Percentiles rank a stretch among this genome's conserved stretches.
Conservation (phyloP, 768 basidiomycete genomes). For the Amanita phalloides region DNA sequence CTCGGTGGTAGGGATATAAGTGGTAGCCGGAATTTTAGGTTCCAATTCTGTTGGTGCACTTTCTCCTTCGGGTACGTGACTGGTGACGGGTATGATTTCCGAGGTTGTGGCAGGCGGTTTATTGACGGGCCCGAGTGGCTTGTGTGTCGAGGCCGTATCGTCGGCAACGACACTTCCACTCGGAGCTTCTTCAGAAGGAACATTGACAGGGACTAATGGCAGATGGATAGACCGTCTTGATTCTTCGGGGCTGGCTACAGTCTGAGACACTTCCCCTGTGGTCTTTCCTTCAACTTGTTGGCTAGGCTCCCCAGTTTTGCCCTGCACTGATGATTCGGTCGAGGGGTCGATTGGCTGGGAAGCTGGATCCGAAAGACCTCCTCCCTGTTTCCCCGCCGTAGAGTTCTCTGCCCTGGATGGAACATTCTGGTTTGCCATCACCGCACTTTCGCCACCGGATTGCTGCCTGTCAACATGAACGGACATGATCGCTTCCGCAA, state of each 20-base stretch:
- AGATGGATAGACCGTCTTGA: not conserved
- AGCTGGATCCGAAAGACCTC: not conserved
- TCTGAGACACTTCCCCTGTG: not conserved
- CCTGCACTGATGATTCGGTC: not conserved
- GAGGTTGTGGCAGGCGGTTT: not conserved
- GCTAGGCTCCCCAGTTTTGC: not conserved
- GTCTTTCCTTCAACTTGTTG: not conserved
- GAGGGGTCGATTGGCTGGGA: not conserved
- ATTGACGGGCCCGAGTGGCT: not conserved
- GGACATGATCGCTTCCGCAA: not conserved
- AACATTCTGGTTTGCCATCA: not conserved
- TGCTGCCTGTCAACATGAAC: conserved; percentile 2
- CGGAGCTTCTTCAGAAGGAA: not conserved
- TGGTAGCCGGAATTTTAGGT: not conserved
- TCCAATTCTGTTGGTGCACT: not conserved
- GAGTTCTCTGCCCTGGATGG: not conserved
- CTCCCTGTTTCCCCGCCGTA: not conserved
- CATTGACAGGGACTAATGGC: conserved; percentile 3
- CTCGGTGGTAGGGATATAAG: not conserved
- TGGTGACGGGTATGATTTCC: not conserved
- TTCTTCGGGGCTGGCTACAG: not conserved
- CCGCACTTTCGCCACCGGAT: not conserved
- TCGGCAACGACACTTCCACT: not conserved
- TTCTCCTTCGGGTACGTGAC: not conserved
- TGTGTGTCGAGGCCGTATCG: conserved; percentile 1